Conservation (phyloP, 1,284 basidiomycete genomes). For the Pseudozyma flocculosa region DNA sequence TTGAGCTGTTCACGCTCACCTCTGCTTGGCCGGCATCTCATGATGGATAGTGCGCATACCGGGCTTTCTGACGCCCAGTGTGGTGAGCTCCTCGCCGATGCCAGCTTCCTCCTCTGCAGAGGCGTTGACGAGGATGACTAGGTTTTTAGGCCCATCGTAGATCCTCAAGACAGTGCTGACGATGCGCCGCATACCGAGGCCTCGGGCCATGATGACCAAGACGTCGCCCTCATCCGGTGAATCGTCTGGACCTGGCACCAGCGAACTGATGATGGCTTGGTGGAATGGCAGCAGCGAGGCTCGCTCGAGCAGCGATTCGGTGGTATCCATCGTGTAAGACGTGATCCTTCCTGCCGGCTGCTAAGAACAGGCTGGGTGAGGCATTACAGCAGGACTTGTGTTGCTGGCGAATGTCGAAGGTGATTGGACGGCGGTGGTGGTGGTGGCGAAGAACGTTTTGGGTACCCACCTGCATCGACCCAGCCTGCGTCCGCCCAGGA, state of each 20-base stretch:
- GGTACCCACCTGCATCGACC: too few species aligned
- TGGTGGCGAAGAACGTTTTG: too few species aligned
- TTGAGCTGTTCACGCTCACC: too few species aligned
- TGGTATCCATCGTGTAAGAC: neutral
- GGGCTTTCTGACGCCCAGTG: slow-evolving; percentile 84
- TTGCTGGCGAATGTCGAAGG: too few species aligned
- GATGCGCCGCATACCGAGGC: slow-evolving; percentile 50
- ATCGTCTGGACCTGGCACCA: slow-evolving; percentile 45
- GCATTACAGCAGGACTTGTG: too few species aligned
- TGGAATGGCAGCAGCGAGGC: slow-evolving; percentile 51
- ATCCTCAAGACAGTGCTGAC: slow-evolving; percentile 64
- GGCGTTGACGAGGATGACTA: slow-evolving; percentile 81
- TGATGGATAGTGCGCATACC: slow-evolving; percentile 81
- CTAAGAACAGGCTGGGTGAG: too few species aligned
- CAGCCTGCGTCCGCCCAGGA: too few species aligned
- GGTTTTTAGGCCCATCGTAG: slow-evolving; percentile 81
- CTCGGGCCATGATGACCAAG: slow-evolving; percentile 48
- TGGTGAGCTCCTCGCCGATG: slow-evolving; percentile 86
- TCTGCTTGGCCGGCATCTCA: slow-evolving; percentile 77
- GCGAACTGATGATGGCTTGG: slow-evolving; percentile 41
- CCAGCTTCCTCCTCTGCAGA: slow-evolving; percentile 81
- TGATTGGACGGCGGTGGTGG: too few species aligned
- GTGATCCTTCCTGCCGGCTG: too few species aligned
- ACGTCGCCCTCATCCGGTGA: slow-evolving; percentile 61
- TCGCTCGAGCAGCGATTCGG: slow-evolving; percentile 10